Conservation (phyloP, 1,284 basidiomycete species). For the Pseudozyma thailandica region DNA sequence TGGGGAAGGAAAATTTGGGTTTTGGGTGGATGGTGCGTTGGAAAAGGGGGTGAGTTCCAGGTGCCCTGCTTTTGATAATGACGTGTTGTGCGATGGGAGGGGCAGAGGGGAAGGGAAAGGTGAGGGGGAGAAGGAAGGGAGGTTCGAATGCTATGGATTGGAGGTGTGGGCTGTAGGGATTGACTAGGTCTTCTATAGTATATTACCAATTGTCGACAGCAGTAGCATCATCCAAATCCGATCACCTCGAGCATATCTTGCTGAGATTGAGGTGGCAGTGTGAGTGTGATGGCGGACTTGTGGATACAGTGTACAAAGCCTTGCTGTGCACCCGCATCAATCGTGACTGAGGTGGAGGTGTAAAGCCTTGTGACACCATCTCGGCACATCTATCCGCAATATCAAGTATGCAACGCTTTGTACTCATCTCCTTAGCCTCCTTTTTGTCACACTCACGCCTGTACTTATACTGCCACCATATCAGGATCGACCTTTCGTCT, state of each 20-base stretch:
- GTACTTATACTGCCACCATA: no score
- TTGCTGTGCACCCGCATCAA: no score
- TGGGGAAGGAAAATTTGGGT: constrained; percentile 71
- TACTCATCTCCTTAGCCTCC: background rate
- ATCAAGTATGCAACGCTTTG: background rate
- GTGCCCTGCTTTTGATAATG: constrained; percentile 89
- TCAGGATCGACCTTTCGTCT: no score
- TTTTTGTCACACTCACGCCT: background rate
- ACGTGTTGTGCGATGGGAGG: constrained; percentile 75
- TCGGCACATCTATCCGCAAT: background rate
- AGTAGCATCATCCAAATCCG: background rate
- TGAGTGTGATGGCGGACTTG: background rate
- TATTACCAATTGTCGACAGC: background rate
- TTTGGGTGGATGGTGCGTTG: constrained; percentile 87
- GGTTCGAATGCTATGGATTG: constrained; percentile 84
- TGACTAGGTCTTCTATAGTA: constrained; percentile 51
- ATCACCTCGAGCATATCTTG: no score
- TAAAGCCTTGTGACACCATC: background rate
- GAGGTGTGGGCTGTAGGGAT: constrained; percentile 82
- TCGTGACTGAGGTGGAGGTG: background rate
- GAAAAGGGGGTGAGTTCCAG: constrained; percentile 83
- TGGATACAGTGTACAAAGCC: background rate
- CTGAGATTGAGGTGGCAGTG: no score
- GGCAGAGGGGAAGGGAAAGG: constrained; percentile 45
- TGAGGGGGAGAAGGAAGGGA: constrained; percentile 72